Evolutionary conservation across 208 protist genomes (phyloP), one percentile per base, ranked within the genome.

Genomic region (Trypanosoma theileri): DNA sequence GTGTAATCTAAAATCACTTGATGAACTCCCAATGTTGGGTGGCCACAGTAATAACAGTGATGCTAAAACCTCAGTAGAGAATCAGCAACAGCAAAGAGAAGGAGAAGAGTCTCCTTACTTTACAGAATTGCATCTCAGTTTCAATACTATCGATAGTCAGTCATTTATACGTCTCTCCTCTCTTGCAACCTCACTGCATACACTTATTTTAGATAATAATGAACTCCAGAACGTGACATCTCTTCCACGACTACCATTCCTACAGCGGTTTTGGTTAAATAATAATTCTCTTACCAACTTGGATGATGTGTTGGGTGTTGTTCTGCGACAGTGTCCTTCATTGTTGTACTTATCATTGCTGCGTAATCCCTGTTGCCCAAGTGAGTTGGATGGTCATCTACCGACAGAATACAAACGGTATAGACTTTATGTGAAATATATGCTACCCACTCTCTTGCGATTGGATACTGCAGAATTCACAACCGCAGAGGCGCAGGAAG

Each of bases 251-350:
- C 28, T 86, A 42, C 17, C 26, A 59, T 46, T 72, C 8, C 56
- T 85, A 41, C 44, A 82, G 31, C 85, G 79, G n/a, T 22, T 85
- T 22, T 85, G 80, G 79, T 16, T 85, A 19, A 85, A 85, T 44
- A 84, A 83, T 26, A 86, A 86, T 42, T n/a, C 44, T 40, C 52
- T 85, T 26, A 41, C 48, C 22, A 65, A 86, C 65, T 22, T 82
- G 9, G 80, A 85, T n/a, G 66, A 24, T n/a, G 50, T 76, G 0
- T 45, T 85, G 8, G 14, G 55, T 9, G 16, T 42, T 53, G 12
- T 84, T 16, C 16, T 44, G 19, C 24, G 35, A 31, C 44, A 45
- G 9, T 81, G 63, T 17, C 80, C 80, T 14, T 35, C 51, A n/a
- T 24, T 85, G 0, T 46, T 26, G 14, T 86, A 80, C 35, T 41